These are phyloP conservation scores for Amanita exitialis DNA, from an alignment of 768 basidiomycete species.

Conservation along the genomic window DNA sequence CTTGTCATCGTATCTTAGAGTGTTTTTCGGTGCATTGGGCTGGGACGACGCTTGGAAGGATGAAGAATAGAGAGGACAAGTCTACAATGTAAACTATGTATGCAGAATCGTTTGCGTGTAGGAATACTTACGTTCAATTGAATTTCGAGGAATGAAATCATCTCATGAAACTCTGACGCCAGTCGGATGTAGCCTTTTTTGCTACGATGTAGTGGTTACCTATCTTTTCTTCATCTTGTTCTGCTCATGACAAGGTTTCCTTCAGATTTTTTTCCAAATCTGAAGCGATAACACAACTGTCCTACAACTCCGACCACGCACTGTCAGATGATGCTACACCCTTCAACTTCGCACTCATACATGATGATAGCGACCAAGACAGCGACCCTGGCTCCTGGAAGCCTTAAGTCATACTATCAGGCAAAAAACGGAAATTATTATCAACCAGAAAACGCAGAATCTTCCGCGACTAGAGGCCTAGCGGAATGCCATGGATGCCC, in stretches of 20 bases:
- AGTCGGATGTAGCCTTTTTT: too few species aligned
- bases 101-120: background rate
- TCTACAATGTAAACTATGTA: background rate
- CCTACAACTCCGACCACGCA: too few species aligned
- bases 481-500: constrained; percentile 91
- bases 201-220: too few species aligned
- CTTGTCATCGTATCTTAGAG: constrained; percentile 29
- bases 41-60: constrained; percentile 52
- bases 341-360: constrained; percentile 5
- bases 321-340: too few species aligned
- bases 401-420: constrained; percentile 83
- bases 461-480: constrained; percentile 92
- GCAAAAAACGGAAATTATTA: constrained; percentile 92
- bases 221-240: too few species aligned
- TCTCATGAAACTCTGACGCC: too few species aligned
- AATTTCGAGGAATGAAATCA: too few species aligned
- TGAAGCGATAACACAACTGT: too few species aligned
- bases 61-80: constrained; percentile 15
- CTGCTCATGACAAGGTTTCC: too few species aligned
- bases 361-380: constrained; percentile 28
- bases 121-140: too few species aligned
- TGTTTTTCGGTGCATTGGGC: constrained; percentile 38
- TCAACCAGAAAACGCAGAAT: constrained; percentile 96
- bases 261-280: too few species aligned
- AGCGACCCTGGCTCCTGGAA: constrained; percentile 39